A percentile compares a stretch with the other conserved stretches of the same genome.
These are phyloP conservation scores for Pichia sp. DNA, from an alignment of 1,139 yeast genomes.

Conservation along the genomic window DNA sequence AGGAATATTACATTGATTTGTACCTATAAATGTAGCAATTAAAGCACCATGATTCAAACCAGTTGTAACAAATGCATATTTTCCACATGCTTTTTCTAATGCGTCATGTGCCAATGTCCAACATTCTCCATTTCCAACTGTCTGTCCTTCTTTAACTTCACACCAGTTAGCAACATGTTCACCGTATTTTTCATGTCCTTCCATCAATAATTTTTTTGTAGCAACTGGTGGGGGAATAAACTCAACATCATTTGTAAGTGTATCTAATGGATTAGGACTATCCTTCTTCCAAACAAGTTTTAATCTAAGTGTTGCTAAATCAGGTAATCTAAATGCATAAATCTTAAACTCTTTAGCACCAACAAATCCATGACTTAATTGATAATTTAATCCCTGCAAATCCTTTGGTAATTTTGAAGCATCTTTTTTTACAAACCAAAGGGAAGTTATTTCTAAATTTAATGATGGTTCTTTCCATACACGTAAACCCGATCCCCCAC, in stretches of 20 bases:
- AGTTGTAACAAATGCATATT: slow-evolving; percentile 53
- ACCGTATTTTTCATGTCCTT: slow-evolving; percentile 41
- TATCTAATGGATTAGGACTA: slow-evolving; percentile 23
- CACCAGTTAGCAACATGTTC: slow-evolving; percentile 60
- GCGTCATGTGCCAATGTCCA: slow-evolving; percentile 74
- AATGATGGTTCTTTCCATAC: slow-evolving; percentile 32
- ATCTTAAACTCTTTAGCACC: slow-evolving; percentile 25
- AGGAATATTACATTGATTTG: slow-evolving; percentile 23
- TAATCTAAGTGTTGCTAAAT: slow-evolving; percentile 44
- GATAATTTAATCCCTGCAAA: slow-evolving; percentile 36
- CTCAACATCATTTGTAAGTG: slow-evolving; percentile 32
- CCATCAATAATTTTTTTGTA: slow-evolving; percentile 35
- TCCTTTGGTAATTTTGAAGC: slow-evolving; percentile 33
- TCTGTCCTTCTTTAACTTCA: slow-evolving; percentile 47
- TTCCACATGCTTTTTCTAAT: slow-evolving; percentile 52
- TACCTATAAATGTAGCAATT: slow-evolving; percentile 35
- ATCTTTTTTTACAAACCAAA: slow-evolving; percentile 40
- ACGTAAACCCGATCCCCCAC: neutral
- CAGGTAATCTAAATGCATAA: slow-evolving; percentile 41
- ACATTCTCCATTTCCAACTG: slow-evolving; percentile 70
- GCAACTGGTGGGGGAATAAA: slow-evolving; percentile 48
- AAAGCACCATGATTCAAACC: slow-evolving; percentile 56
- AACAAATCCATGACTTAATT: slow-evolving; percentile 31
- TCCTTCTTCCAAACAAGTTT: slow-evolving; percentile 42
- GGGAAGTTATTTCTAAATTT: slow-evolving; percentile 38